phyloP scores from a whole-genome alignment of 78 protist genomes.

The Isochrysis galbana region DNA sequence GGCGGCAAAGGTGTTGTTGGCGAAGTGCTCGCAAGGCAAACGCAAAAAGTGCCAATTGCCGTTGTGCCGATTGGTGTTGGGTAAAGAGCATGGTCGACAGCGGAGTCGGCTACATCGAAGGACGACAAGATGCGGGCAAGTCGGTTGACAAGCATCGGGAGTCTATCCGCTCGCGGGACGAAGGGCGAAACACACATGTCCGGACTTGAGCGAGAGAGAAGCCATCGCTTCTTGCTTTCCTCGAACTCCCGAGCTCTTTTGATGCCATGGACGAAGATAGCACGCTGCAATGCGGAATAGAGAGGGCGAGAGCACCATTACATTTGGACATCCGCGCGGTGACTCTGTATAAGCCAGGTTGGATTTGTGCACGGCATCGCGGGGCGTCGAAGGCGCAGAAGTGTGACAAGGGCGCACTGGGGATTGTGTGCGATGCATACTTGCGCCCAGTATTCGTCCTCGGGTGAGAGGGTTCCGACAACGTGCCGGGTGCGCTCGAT shows the following conservation, averaged over 20 bases:
- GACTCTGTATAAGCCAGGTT: no score
- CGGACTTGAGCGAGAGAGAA: not conserved
- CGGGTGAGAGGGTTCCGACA: not conserved
- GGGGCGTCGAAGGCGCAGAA: no score
- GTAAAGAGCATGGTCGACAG: not conserved
- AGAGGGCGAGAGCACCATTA: no score
- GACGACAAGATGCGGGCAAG: not conserved
- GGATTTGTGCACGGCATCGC: no score
- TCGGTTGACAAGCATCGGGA: not conserved
- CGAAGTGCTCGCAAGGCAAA: not conserved
- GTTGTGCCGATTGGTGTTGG: not conserved
- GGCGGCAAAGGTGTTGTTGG: not conserved
- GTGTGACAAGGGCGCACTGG: no score
- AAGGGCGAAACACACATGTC: not conserved
- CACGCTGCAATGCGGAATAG: no score
- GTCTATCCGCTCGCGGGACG: not conserved
- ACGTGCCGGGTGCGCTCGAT: not conserved
- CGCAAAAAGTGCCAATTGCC: not conserved
- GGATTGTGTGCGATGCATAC: no score
- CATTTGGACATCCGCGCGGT: no score
- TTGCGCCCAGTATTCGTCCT: not conserved
- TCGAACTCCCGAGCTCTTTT: no score
- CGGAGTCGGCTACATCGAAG: not conserved
- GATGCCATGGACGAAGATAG: no score
- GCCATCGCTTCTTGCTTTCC: no score